Base-by-base conservation (phyloP, 2,329 filamentous ascomycete species). In the Dactylellina sp. region DNA sequence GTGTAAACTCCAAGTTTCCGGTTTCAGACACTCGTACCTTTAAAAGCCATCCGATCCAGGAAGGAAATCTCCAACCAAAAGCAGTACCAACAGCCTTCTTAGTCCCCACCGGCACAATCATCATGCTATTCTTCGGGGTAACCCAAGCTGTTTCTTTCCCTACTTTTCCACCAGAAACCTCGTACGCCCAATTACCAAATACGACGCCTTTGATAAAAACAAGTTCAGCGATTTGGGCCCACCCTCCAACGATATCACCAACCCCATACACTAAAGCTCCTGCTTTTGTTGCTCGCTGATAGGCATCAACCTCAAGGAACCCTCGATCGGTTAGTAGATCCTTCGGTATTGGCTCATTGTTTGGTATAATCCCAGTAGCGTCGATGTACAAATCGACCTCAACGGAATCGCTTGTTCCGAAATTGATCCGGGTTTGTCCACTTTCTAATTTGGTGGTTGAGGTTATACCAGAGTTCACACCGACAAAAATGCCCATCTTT, bases 311-410 rank as follows among this genome's bases (percentile, higher is more conserved):
- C 24, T 75, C 63, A n/a, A 75, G 42, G 35, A 66, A 75, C 11
- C 71, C 71, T 12, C 63, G 61, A 1, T 68, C 62, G 5, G 62
- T 68, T 1, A 66, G 20, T 9, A 75, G 50, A 3, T 66, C 56
- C 24, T 56, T 75, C n/a, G 71, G 71, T 3, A 75, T 55, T 7
- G 63, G 57, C 7, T 62, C 61, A 25, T 66, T 66, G 35, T 75
- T 75, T 11, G 71, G 71, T 18, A 66, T 66, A 18, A 75, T 28
- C 9, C 71, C 71, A 6, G 71, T 75, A 9, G 71, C 55, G 16
- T 75, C 71, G 7, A 75, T 68, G 62, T 75, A 75, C 12, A 75
- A 37, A 22, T 75, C 71, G 25, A 75, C 71, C 18, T 75, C 71
- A 1, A 65, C 55, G 32, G 68, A 72, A 12, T 72, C 35, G 20